Evolutionary conservation across 257 asterid species (phyloP), one percentile per base, ranked within the genome.

Genomic region (Nicotiana noctiflora): DNA sequence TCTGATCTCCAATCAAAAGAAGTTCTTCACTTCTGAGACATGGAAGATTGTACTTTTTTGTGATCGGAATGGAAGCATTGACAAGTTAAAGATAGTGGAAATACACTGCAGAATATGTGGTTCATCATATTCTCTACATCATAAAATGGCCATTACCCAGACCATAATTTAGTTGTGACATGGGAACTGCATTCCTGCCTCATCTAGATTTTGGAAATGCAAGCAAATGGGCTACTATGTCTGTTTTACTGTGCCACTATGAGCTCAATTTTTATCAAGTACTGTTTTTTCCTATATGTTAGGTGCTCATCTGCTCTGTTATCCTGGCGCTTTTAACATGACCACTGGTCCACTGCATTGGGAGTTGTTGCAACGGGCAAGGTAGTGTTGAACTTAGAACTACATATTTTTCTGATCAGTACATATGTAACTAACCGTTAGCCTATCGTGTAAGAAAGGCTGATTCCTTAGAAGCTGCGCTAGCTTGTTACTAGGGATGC

Each of bases 241-340:
- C 21, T 72, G 77, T 18, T 72, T 21, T 72, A 72, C 46, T 23
- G 10, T 21, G 77, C 77, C 23, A 5, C 14, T 21, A 12, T 70
- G 77, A 21, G 59, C 59, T 44, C 62, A 21, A 8, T 46, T 72
- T 44, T 31, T 21, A 23, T 46, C 25, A 72, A 46, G 14, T 72
- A 46, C 63, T 34, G 12, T 76, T 86, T 68, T 76, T 82, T 27
- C 76, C 46, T 81, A 44, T 68, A 75, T 81, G 67, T 59, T 87
- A 93, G 98, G 97, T 78, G 98, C 96, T 82, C 98, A 93, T 89
- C 86, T 93, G 92, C 86, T 93, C 66, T 92, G 98, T 85, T 92
- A 91, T 85, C 98, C 98, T 77, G 98, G 97, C 81, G 97, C 97
- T 80, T 93, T 93, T 87, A 93, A 93, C 93, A 93, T 92, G 98